A percentile compares a stretch with the other conserved stretches of the same genome.
These are phyloP conservation scores for Eucalyptus globulus DNA, from an alignment of 345 rosid species.

Conservation along the genomic window DNA sequence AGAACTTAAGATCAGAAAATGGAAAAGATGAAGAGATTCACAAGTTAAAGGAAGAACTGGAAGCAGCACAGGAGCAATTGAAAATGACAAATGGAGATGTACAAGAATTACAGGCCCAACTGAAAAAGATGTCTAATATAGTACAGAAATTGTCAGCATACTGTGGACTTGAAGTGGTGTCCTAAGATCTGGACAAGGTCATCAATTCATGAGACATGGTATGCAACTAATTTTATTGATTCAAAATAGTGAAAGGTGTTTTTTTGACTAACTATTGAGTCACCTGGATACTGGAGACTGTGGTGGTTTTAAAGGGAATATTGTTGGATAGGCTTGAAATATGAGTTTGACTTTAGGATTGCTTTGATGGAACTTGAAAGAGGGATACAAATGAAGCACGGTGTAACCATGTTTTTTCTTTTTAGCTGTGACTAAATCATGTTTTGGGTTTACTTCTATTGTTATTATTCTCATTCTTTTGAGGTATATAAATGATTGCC, in stretches of 20 bases:
- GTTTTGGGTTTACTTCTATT: not conserved
- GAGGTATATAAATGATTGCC: not conserved
- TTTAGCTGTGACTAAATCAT: not conserved
- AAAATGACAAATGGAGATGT: not conserved
- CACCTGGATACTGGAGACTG: not conserved
- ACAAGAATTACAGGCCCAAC: not conserved
- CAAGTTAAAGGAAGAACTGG: not conserved
- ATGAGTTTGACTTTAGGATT: not conserved
- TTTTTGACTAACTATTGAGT: not conserved
- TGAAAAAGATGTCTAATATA: not conserved
- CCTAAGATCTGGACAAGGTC: not conserved
- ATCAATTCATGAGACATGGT: not conserved
- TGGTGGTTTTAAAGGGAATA: not conserved
- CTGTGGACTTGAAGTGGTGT: not conserved
- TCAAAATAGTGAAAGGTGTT: not conserved
- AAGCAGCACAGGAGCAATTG: not conserved
- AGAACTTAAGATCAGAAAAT: not conserved
- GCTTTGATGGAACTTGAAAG: not conserved
- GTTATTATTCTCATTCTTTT: not conserved
- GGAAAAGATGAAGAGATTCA: not conserved
- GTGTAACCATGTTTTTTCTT: not conserved
- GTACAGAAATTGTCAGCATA: not conserved
- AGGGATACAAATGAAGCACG: not conserved
- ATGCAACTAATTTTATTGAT: not conserved
- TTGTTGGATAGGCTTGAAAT: not conserved